Conservation (phyloP, 73 alveolate species). For the Paramecium bursaria region DNA sequence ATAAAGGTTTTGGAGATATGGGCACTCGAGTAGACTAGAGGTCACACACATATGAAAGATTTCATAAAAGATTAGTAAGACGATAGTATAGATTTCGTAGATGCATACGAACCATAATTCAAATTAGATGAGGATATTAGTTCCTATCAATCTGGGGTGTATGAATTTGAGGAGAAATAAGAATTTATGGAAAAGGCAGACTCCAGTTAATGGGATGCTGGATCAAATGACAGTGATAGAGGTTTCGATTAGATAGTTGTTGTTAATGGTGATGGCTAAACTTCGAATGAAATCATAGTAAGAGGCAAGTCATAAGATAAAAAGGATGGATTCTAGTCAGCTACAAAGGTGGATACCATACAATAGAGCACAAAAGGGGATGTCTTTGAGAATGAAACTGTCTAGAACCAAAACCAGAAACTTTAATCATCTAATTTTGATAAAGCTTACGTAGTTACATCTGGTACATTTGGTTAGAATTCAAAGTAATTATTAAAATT, state of each 20-base stretch:
- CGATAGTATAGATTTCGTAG: slow-evolving; percentile 17
- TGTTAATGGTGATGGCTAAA: slow-evolving; percentile 5
- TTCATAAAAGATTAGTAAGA: background rate
- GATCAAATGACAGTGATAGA: slow-evolving; percentile 12
- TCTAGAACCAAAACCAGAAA: background rate
- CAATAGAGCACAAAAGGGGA: background rate
- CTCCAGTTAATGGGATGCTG: slow-evolving; percentile 45
- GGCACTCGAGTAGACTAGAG: slow-evolving; percentile 6
- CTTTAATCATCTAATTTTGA: slow-evolving; percentile 18
- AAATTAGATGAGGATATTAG: slow-evolving; percentile 61
- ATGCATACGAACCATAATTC: slow-evolving; percentile 3
- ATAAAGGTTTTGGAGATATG: slow-evolving; percentile 10
- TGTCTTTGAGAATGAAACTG: slow-evolving; percentile 5
- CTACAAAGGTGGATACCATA: background rate
- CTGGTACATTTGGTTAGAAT: slow-evolving; percentile 54
- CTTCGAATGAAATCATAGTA: no score
- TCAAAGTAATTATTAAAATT: no score
- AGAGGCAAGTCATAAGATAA: slow-evolving; percentile 30
- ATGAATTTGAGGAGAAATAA: background rate
- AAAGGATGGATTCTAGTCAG: slow-evolving; percentile 27
- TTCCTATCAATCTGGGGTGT: slow-evolving; percentile 57
- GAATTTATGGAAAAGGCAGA: background rate
- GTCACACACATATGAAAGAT: slow-evolving; percentile 37
- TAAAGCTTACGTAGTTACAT: background rate
- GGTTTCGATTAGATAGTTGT: slow-evolving; percentile 36